Conservation (phyloP, 2,329 filamentous ascomycete species). For the Chaetomiaceae sp. region DNA sequence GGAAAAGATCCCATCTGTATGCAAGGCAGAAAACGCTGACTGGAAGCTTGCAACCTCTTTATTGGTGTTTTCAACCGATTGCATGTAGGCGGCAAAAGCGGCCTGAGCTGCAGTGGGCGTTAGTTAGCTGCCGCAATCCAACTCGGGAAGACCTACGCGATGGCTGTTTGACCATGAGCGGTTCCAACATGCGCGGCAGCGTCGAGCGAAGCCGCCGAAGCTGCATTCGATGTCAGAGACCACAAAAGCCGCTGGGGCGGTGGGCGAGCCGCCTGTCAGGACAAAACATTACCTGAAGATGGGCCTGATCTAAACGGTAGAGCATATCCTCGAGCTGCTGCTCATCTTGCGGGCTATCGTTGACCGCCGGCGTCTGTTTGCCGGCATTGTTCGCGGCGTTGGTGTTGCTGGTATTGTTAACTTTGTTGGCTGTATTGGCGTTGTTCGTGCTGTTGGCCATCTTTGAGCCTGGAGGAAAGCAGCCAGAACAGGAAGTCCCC, state of each 20-base stretch:
- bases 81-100: slow-evolving; percentile 44
- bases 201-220: slow-evolving; percentile 45
- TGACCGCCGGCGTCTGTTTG: slow-evolving; percentile 16
- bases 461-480: no score
- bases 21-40: slow-evolving; percentile 43
- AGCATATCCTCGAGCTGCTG: slow-evolving; percentile 47
- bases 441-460: no score
- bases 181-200: slow-evolving; percentile 48
- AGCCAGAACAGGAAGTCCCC: neutral
- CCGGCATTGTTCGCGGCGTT: no score
- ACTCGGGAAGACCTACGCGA: slow-evolving; percentile 43
- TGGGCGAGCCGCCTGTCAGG: slow-evolving; percentile 4
- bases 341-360: slow-evolving; percentile 40
- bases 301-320: slow-evolving; percentile 49
- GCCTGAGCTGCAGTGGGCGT: slow-evolving; percentile 43
- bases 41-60: slow-evolving; percentile 51
- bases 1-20: slow-evolving; percentile 47
- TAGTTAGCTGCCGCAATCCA: slow-evolving; percentile 13
- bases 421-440: slow-evolving; percentile 21
- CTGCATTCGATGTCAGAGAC: slow-evolving; percentile 32
- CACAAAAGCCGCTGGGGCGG: neutral
- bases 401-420: neutral
- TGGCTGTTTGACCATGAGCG: slow-evolving; percentile 46
- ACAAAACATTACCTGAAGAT: slow-evolving; percentile 46
- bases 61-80: slow-evolving; percentile 44